phyloP scores from a whole-genome alignment of 1,139 yeast genomes.

The Protomyces lactucae-debilis region DNA sequence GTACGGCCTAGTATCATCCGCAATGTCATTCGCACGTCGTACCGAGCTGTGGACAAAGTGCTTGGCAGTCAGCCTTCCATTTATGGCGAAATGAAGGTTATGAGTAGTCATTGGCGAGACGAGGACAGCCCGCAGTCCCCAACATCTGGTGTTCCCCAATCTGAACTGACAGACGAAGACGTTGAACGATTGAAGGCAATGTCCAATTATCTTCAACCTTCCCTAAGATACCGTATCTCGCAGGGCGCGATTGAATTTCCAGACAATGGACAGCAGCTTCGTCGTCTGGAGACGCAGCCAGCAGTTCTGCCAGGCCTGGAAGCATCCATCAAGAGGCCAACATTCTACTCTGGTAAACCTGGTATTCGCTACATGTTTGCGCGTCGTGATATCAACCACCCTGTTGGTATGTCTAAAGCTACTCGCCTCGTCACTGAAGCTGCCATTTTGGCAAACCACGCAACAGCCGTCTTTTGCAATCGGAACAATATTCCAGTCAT shows the following conservation, averaged over 20 bases:
- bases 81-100: background rate
- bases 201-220: slow-evolving; percentile 32
- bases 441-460: slow-evolving; percentile 50
- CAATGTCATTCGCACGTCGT: slow-evolving; percentile 49
- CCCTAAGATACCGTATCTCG: background rate
- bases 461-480: slow-evolving; percentile 53
- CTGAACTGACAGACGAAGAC: background rate
- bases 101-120: background rate
- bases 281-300: slow-evolving; percentile 2
- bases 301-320: background rate
- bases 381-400: background rate
- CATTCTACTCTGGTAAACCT: slow-evolving; percentile 14
- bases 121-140: background rate
- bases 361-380: slow-evolving; percentile 1
- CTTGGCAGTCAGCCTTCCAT: background rate
- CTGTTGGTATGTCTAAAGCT: slow-evolving; percentile 1
- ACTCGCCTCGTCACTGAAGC: slow-evolving; percentile 24
- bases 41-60: slow-evolving; percentile 47
- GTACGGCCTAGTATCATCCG: slow-evolving; percentile 45
- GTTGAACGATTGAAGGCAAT: background rate
- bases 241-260: slow-evolving; percentile 14
- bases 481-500: slow-evolving; percentile 53
- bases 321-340: background rate
- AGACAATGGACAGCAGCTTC: background rate
- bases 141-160: background rate